Conservation (phyloP, 371 early-diverging fungal genomes). For the Mortierella sp. region DNA sequence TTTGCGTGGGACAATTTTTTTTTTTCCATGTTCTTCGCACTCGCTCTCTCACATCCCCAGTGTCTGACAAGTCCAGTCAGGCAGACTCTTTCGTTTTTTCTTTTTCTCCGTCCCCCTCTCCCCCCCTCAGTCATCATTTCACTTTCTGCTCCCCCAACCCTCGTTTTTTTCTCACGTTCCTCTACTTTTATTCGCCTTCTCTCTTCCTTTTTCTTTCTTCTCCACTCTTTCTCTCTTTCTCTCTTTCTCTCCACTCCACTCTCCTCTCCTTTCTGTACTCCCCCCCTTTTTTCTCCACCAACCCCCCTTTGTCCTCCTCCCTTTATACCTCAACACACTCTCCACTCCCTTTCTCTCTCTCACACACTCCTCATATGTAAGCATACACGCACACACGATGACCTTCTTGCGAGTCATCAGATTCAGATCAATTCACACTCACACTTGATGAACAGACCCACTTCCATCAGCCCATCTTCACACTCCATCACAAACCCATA, state of each 20-base stretch:
- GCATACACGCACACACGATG: conserved; percentile 3
- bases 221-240: neutral
- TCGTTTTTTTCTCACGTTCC: conserved; percentile 6
- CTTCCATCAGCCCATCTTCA: neutral
- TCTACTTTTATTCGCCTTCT: neutral
- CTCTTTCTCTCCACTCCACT: neutral
- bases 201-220: neutral
- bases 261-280: neutral
- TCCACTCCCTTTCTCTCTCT: neutral
- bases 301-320: neutral
- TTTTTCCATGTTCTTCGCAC: conserved; percentile 3
- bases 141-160: neutral
- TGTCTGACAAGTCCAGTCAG: neutral
- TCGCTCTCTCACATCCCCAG: conserved; percentile 3
- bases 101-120: too few species aligned
- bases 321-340: neutral
- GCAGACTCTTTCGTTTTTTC: neutral
- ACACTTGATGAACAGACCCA: neutral
- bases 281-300: neutral
- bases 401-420: neutral
- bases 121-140: neutral
- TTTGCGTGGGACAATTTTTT: conserved; percentile 16
- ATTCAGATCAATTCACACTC: neutral
- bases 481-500: neutral
- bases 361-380: conserved; percentile 18